phyloP scores from a whole-genome alignment of 805 yeast species.

The Brettanomyces naardenensis region DNA sequence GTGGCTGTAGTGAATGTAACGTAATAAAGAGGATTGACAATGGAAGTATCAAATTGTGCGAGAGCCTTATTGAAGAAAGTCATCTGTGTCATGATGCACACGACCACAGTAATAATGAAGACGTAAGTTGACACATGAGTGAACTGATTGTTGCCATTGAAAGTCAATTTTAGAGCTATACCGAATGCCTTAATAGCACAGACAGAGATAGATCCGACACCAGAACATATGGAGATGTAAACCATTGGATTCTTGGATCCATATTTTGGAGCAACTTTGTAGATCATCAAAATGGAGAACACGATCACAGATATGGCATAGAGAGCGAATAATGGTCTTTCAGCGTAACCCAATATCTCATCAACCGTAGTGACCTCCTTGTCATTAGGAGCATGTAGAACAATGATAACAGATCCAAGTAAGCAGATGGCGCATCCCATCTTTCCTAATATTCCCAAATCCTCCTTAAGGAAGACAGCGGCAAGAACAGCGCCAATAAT shows the following conservation, averaged over 20 bases:
- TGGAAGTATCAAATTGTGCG: conserved; percentile 88
- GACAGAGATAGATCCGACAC: conserved; percentile 85
- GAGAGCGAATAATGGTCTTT: conserved; percentile 65
- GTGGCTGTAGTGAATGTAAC: conserved; percentile 90
- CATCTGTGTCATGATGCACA: conserved; percentile 87
- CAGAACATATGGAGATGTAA: conserved; percentile 80
- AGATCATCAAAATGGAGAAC: conserved; percentile 72
- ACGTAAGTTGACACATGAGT: conserved; percentile 78
- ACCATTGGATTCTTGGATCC: conserved; percentile 83
- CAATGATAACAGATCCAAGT: conserved; percentile 81
- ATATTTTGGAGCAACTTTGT: conserved; percentile 71
- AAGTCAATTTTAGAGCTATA: conserved; percentile 77
- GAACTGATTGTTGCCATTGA: conserved; percentile 82
- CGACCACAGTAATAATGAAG: conserved; percentile 66
- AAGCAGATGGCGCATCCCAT: conserved; percentile 91
- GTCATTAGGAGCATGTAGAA: conserved; percentile 91
- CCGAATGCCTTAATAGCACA: conserved; percentile 94
- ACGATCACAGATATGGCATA: conserved; percentile 56
- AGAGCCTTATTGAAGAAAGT: conserved; percentile 88
- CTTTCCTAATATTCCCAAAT: conserved; percentile 78
- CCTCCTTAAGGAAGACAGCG: conserved; percentile 75
- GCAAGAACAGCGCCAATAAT: conserved; percentile 90
- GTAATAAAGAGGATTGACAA: conserved; percentile 85
- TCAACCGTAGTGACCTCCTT: conserved; percentile 83
- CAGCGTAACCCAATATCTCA: conserved; percentile 75